These are phyloP conservation scores for Scenedesmus sp. DNA, from an alignment of 163 green algal species.

Conservation along the genomic window DNA sequence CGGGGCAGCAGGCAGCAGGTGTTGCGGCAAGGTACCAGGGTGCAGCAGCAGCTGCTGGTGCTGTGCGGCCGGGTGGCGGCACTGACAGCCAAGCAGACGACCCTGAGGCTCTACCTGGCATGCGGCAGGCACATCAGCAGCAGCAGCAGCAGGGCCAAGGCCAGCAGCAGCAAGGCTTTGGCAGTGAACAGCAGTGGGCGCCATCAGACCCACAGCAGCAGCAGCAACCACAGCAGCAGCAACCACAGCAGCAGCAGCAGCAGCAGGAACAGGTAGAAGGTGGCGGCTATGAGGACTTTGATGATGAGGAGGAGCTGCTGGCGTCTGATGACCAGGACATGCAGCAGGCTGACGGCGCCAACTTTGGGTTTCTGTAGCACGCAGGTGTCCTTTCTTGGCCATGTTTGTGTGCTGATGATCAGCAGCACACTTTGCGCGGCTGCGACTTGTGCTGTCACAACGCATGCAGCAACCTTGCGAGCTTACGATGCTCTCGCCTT, in stretches of 20 bases:
- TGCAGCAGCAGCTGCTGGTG: background rate
- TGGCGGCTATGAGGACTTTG: background rate
- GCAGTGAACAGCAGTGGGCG: slow-evolving; percentile 11
- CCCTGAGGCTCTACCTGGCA: slow-evolving; percentile 14
- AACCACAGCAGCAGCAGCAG: background rate
- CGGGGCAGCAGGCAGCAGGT: slow-evolving; percentile 1
- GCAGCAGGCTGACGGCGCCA: background rate
- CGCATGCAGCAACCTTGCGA: too few species aligned
- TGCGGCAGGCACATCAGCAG: slow-evolving; percentile 7
- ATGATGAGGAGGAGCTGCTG: slow-evolving; percentile 7
- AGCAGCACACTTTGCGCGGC: too few species aligned
- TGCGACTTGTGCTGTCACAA: too few species aligned
- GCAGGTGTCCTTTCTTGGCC: too few species aligned
- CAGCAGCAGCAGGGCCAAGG: slow-evolving; percentile 20
- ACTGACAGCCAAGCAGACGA: slow-evolving; percentile 22
- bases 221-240: background rate
- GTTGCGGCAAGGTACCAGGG: background rate
- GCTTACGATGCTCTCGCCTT: too few species aligned
- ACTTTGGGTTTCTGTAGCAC: slow-evolving; percentile 4
- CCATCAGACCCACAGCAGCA: background rate
- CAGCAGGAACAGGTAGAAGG: background rate
- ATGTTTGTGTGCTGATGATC: too few species aligned
- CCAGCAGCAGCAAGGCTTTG: slow-evolving; percentile 15
- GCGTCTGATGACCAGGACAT: background rate
- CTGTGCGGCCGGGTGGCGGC: background rate